Base-by-base conservation (phyloP, 257 asterid species). In the Jaltomata sinuosa region DNA sequence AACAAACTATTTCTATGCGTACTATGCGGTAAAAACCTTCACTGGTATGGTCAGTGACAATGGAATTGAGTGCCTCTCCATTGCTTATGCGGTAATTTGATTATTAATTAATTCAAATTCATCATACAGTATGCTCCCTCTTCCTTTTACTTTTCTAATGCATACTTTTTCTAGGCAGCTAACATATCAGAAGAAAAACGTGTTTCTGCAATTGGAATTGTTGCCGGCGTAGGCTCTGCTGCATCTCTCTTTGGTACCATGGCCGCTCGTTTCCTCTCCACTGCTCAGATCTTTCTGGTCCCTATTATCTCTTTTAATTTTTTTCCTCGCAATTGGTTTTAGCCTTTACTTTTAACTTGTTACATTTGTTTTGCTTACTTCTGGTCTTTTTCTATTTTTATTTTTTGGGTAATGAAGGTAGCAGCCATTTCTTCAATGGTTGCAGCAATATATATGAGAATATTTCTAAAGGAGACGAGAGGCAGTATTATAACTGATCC, bases 161-260 rank as follows among this genome's bases (percentile, higher is more conserved):
- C n/a, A n/a, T 9, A 25, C 8, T 69, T n/a, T 10, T 67, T 38
- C 34, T 82, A 91, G 94, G 94, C 96, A 11, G 96, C 90, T 29
- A 92, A 86, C 29, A 90, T 91, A 54, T 79, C 92, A 0, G 93
- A 91, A 84, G 90, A 87, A 47, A 92, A 90, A 59, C 91, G 94
- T 3, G 91, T 90, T 9, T 82, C 92, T 14, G 93, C 92, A 3
- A 89, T 92, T 42, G 96, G 94, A 59, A 31, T 89, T 10, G 83
- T 91, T 80, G 89, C 92, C 11, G 93, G 94, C 5, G 87, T 90
- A 45, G 88, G 88, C 3, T 71, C 93, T 0, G 93, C 88, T 3
- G 93, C 96, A 34, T 89, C 87, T 12, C 89, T 92, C n/a, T 85
- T 88, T 31, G 92, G 94, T 68, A 92, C 94, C 77, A 57, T 92